Evolutionary conservation across 2,329 filamentous ascomycete species (phyloP), one percentile per base, ranked within the genome.

Genomic region (Fusarium udum): DNA sequence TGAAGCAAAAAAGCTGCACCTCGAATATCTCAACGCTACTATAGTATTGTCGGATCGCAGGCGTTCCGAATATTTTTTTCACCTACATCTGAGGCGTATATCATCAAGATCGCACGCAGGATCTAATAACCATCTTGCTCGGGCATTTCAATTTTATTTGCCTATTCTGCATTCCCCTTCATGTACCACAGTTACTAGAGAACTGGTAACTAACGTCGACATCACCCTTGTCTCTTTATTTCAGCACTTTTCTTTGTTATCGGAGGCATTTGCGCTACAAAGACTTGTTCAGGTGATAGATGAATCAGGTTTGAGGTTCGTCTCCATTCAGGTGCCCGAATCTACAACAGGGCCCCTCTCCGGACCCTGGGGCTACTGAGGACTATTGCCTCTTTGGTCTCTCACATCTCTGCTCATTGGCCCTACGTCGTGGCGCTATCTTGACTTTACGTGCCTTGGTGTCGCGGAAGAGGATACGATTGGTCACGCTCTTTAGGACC

Each of bases 121-220:
- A 15, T n/a, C 8, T 8, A 3, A 10, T 14, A 9, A 6, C 8
- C 7, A 1, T 6, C 8, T 15, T n/a, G 18, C 1, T 22, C 20
- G 13, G 12, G 16, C 28, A 3, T 40, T 9, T 40, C 1, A 13
- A 14, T 2, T 6, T 40, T 40, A 5, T n/a, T 15, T 14, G 7
- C 20, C 7, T 4, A 40, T 22, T 9, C 12, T 14, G 4, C 13
- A 40, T 22, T 40, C 20, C 12, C 20, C 20, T 13, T 22, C 37
- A 20, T 12, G 20, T 3, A 22, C 37, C 4, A 6, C 34, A 18
- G 34, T 4, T 36, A 18, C 6, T 6, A 10, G 15, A 36, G 16
- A 10, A 36, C 34, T 36, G 16, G 28, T 28, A 28, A 28, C 9
- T 36, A 9, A 18, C 34, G 16, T 36, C 34, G 34, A 18, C 15